Evolutionary conservation across 768 basidiomycete species (phyloP), one percentile per base, ranked within the genome.

Genomic region (Pholiota conissans): DNA sequence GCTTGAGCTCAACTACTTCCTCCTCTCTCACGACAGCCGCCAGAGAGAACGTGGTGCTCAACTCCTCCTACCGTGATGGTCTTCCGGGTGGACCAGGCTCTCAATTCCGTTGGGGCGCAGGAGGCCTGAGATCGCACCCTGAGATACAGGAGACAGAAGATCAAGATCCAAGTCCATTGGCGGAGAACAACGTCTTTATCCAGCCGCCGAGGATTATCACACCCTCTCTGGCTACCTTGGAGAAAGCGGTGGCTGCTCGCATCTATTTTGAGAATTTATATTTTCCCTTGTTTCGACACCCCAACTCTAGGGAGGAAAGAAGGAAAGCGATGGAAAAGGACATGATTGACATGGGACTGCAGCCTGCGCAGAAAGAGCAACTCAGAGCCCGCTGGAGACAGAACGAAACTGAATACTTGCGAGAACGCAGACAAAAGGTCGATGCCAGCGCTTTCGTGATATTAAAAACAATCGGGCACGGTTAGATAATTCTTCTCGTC

Each of bases 241-340:
- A 99, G 73, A 95, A 91, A 71, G 93, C 95, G 50, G 92, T 94
- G 57, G 89, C 95, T 30, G 87, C 91, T 37, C 86, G 91, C 69
- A 92, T 98, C 75, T 97, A 87, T 81, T 97, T 98, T 73, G 92
- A 93, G 79, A 93, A 91, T 68, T 79, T 89, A 28, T 95, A 90
- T 73, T 95, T 91, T 73, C 87, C 85, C 28, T 80, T 95, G 54
- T 84, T 95, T 67, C 89, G 92, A 63, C 89, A 93, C 58, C 83
- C 89, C 28, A 85, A 91, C 49, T 90, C 90, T 58, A 84, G 96
- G 29, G 94, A 96, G 70, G 87, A 92, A 70, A 81, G 96, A 57
- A 80, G 87, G 63, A 71, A 87, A 27, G 89, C 92, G 24, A 91
- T 98, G 83, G 95, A 98, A 74, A 84, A 78, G 63, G 93, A 95